Evolutionary conservation across 176 grass and related monocot genomes (phyloP).

Genomic region (Aegilops umbellulata): DNA sequence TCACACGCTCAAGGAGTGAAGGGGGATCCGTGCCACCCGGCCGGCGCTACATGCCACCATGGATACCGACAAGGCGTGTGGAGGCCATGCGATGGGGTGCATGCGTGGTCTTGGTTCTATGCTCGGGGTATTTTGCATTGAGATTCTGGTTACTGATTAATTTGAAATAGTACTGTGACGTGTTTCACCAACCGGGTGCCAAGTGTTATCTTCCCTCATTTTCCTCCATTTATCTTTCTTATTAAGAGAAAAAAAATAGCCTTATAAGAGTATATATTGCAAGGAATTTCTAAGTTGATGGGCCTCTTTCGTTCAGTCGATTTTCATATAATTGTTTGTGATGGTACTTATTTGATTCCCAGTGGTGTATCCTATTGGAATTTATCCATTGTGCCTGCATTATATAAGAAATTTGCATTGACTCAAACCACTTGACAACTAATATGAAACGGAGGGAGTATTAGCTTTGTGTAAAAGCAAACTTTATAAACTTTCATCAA

Average conservation of each 20-base stretch:
- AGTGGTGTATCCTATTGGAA: too few relatives aligned
- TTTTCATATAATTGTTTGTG: background rate
- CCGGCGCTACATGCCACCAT: background rate
- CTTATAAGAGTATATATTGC: background rate
- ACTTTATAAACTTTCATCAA: too few relatives aligned
- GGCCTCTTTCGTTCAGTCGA: background rate
- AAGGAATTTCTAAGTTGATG: background rate
- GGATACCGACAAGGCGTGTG: conserved; percentile 7
- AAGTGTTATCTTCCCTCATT: background rate
- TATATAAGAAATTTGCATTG: too few relatives aligned
- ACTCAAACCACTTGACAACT: too few relatives aligned
- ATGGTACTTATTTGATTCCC: too few relatives aligned
- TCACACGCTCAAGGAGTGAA: background rate
- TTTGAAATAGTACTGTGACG: background rate
- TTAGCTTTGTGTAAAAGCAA: too few relatives aligned
- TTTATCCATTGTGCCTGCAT: too few relatives aligned
- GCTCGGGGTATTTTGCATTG: background rate
- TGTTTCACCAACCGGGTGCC: background rate
- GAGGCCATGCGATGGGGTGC: background rate
- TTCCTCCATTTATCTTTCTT: background rate
- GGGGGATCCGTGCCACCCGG: background rate
- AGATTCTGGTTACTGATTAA: background rate
- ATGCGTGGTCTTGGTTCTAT: background rate
- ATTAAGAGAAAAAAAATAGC: too few relatives aligned
- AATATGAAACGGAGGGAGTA: too few relatives aligned